Percentiles rank a stretch among this genome's conserved stretches.
phyloP scores from a whole-genome alignment of 2,329 filamentous ascomycete species.

The Colletotrichum paranaense region DNA sequence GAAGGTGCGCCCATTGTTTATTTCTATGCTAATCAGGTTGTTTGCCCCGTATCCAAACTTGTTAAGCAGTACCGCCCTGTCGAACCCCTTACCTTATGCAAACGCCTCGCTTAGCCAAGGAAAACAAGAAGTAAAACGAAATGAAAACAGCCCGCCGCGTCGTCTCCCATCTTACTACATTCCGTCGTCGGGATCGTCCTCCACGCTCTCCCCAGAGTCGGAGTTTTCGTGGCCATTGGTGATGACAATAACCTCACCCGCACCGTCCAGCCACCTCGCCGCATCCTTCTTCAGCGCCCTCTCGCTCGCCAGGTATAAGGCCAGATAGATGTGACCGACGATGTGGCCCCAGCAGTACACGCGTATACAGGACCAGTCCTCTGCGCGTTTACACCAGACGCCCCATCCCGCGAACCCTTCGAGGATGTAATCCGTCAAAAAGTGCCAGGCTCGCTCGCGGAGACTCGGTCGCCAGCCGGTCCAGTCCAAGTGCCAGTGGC shows the following conservation, averaged over 20 bases:
- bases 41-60: not conserved
- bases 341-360: slow-evolving; percentile 85
- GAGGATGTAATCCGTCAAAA: slow-evolving; percentile 69
- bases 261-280: slow-evolving; percentile 74
- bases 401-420: slow-evolving; percentile 75
- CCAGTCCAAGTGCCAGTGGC: slow-evolving; percentile 79
- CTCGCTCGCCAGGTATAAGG: slow-evolving; percentile 79
- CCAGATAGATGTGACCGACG: slow-evolving; percentile 77
- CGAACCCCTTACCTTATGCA: not conserved
- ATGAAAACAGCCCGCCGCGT: not conserved
- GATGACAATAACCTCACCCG: slow-evolving; percentile 63
- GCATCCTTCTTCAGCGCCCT: slow-evolving; percentile 68
- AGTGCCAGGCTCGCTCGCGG: slow-evolving; percentile 69
- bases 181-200: not conserved
- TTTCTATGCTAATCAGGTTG: not conserved
- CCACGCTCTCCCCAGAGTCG: slow-evolving; percentile 31
- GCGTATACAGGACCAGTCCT: slow-evolving; percentile 61
- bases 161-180: not conserved
- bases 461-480: slow-evolving; percentile 60
- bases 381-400: slow-evolving; percentile 65
- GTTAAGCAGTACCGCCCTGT: not conserved
- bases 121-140: not conserved
- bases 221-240: slow-evolving; percentile 32
- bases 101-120: not conserved
- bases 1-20: not conserved